Evolutionary conservation across 1,139 yeast species (phyloP), one percentile per base, ranked within the genome.

Genomic region (Yamadazyma jaroonii): DNA sequence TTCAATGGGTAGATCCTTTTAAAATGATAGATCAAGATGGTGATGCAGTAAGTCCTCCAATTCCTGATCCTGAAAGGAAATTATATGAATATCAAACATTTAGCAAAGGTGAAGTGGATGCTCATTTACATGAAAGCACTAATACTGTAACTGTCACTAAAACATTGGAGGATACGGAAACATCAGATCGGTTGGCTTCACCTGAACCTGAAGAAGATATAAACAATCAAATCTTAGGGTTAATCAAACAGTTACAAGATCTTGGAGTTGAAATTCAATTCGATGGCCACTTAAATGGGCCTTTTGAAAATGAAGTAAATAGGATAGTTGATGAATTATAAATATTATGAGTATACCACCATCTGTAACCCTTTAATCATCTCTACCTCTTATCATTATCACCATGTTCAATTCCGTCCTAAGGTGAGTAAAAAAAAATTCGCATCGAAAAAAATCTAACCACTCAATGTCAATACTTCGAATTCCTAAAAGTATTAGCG

Each of bases 11-110:
- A 6, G 63, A 67, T 44, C 71, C 72, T 0, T 55, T 43, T 9
- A 52, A 59, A 2, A 54, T 62, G 57, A 35, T 42, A 0, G 70
- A 67, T 36, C 60, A 54, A 29, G 64, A 63, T 29, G 71, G 68
- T 3, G 61, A 58, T 34, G 15, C 35, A 3, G 61, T 59, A 1
- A 44, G 40, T 4, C 31, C 43, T 25, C 56, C 52, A 0, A 38
- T 43, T 2, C 57, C 48, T 37, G 45, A 49, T 9, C 58, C 61
- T 2, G 57, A 60, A 4, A 25, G 47, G 9, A 37, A 12, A 4
- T 20, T 37, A 4, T 45, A 42, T 24, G 44, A 45, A 14, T 45
- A 39, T 34, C 38, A 41, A 33, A 11, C 4, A 8, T 44, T 40
- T 20, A 9, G 7, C 8, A 26, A 21, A 26, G 39, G 35, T 6